Conservation (phyloP, 129 eudicot species). For the Logfia minima region DNA sequence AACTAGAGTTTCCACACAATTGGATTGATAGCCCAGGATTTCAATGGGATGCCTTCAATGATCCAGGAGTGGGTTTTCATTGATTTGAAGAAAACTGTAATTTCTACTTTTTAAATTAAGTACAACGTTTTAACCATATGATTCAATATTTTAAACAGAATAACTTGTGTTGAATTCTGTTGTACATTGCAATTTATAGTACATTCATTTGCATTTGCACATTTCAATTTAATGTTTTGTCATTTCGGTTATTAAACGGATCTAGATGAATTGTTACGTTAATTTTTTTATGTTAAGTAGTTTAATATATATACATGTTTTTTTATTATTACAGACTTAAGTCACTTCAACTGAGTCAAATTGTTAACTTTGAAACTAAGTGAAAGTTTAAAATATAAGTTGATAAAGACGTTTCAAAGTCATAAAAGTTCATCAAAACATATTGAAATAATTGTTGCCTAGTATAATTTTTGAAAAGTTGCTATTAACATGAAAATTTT, state of each 20-base stretch:
- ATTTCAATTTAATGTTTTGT: neutral
- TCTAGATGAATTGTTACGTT: neutral
- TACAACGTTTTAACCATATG: slow-evolving; percentile 16
- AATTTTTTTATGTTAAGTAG: neutral
- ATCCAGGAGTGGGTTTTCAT: slow-evolving; percentile 33
- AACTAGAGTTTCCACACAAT: slow-evolving; percentile 42
- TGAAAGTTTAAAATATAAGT: no score
- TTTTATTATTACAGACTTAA: no score
- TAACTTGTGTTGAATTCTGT: slow-evolving; percentile 9
- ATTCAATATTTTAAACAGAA: neutral
- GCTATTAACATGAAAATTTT: no score
- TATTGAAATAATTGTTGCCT: neutral
- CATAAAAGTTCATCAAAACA: neutral
- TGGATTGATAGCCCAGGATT: slow-evolving; percentile 54
- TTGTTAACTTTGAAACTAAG: no score
- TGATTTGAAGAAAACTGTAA: slow-evolving; percentile 11
- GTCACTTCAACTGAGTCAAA: no score
- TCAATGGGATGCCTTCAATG: slow-evolving; percentile 52
- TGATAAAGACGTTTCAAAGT: no score
- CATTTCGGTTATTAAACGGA: neutral
- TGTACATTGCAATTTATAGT: neutral
- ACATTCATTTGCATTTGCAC: slow-evolving; percentile 3
- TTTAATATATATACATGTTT: neutral
- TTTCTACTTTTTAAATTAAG: slow-evolving; percentile 14
- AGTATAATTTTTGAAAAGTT: no score